Evolutionary conservation across 768 basidiomycete genomes (phyloP).

Genomic region (Boletus huronensis): DNA sequence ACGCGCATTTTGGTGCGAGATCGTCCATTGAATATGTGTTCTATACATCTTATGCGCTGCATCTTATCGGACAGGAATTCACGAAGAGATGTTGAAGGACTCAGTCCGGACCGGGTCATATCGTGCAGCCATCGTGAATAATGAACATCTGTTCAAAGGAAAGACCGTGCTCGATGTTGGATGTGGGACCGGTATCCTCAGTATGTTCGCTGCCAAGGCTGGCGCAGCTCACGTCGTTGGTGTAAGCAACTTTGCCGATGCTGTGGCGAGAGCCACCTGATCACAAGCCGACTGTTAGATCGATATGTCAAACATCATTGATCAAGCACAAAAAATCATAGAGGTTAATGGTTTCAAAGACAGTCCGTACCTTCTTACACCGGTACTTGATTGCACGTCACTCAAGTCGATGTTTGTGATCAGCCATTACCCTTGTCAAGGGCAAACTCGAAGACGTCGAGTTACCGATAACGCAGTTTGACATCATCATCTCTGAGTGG

Average conservation of each 20-base stretch:
- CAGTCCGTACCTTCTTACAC: conserved; percentile 54
- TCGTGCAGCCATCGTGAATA: conserved; percentile 91
- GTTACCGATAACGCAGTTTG: conserved; percentile 87
- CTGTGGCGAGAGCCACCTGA: conserved; percentile 7
- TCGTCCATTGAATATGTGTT: conserved; percentile 3
- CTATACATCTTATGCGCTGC: conserved; percentile 1
- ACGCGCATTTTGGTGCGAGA: conserved; percentile 84
- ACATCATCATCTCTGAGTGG: conserved; percentile 99
- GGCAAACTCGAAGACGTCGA: conserved; percentile 94
- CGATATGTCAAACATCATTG: conserved; percentile 99
- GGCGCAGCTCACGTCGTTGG: conserved; percentile 94
- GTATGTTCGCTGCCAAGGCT: conserved; percentile 97
- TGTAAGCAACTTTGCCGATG: conserved; percentile 42
- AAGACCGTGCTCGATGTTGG: conserved; percentile 98
- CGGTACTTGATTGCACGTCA: background rate
- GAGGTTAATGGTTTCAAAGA: conserved; percentile 95
- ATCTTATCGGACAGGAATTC: conserved; percentile 62
- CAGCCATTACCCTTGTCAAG: conserved; percentile 93
- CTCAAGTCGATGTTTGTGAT: conserved; percentile 5
- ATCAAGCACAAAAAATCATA: conserved; percentile 96
- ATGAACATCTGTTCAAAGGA: conserved; percentile 91
- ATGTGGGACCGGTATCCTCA: conserved; percentile 96
- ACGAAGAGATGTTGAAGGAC: conserved; percentile 99
- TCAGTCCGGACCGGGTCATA: conserved; percentile 92
- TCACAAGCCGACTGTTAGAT: conserved; percentile 50